Evolutionary conservation across 1,284 basidiomycete genomes (phyloP), one percentile per base, ranked within the genome.

Genomic region (Mycosarcoma mackinlayi): DNA sequence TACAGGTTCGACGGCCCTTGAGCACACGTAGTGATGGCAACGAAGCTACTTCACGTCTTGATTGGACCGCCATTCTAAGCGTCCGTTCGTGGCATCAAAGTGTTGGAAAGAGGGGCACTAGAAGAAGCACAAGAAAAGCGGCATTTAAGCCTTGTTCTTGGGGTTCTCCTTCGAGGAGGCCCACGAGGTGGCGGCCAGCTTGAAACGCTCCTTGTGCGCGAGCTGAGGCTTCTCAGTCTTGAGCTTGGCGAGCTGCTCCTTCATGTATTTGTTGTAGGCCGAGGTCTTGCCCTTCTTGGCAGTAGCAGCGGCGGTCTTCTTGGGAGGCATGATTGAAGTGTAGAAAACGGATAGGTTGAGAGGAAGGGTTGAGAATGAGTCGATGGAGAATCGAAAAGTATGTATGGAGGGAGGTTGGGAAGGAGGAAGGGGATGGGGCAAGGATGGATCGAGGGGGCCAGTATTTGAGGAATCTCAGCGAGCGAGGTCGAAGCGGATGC

Each of bases 191-290:
- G 73, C 67, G 14, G 76, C 74, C 8, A 71, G 50, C 63, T 79
- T 75, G 73, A 78, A 79, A n/a, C 76, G 70, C 51, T 75, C 75
- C 57, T 73, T 74, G 64, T 79, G 78, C 28, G 61, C 41, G 25
- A 79, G 54, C 23, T 54, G 34, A 11, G 78, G 75, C 49, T 73
- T 63, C 44, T 77, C 76, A 34, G 61, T 47, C 69, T 73, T 75
- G 52, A 79, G 59, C 61, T 69, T 63, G 47, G 70, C 76, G 18
- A 79, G 70, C 68, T 68, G 33, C 16, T 61, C 53, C 52, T 73
- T 71, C 51, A 78, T 73, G 58, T 70, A 75, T 24, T 47, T 41
- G 59, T 70, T 68, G 59, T 77, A 78, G 23, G 66, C 47, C 25
- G 59, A 64, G 1, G 65, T 40, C 64, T 72, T 72, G 61, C 61